Conservation (phyloP, 2,329 filamentous ascomycete genomes). For the Verticillium nonalfalfae region DNA sequence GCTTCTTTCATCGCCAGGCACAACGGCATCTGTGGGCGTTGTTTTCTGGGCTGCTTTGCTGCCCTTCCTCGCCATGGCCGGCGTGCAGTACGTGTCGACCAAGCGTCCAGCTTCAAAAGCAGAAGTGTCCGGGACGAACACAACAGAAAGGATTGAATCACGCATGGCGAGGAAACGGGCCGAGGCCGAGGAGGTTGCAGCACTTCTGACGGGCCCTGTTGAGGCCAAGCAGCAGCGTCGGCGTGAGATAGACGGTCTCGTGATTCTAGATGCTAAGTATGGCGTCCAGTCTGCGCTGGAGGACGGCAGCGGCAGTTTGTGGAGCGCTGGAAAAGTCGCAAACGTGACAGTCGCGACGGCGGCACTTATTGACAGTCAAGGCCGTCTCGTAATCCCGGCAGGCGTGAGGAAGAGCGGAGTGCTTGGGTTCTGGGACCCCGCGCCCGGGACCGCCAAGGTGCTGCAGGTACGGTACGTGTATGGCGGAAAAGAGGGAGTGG, state of each 20-base stretch:
- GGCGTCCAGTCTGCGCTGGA: constrained; percentile 24
- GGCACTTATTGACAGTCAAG: constrained; percentile 33
- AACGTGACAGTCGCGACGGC: constrained; percentile 42
- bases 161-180: constrained; percentile 26
- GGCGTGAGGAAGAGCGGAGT: constrained; percentile 36
- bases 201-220: constrained; percentile 33
- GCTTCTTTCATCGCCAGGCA: constrained; percentile 24
- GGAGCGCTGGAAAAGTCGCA: constrained; percentile 35
- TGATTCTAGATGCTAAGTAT: constrained; percentile 42
- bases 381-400: constrained; percentile 27
- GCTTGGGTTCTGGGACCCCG: constrained; percentile 46
- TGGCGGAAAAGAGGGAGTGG: constrained; percentile 23
- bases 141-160: constrained; percentile 12
- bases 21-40: constrained; percentile 16
- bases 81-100: constrained; percentile 22
- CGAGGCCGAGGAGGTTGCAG: constrained; percentile 37
- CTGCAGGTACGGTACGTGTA: constrained; percentile 38
- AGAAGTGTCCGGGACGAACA: background rate
- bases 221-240: constrained; percentile 27
- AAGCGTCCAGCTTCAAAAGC: constrained; percentile 6
- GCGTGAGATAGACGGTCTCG: constrained; percentile 31
- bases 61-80: constrained; percentile 32
- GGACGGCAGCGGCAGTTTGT: constrained; percentile 15
- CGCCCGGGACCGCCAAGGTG: constrained; percentile 34
- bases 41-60: constrained; percentile 31